These are phyloP conservation scores for Discostella stelligeroides DNA, from an alignment of 108 stramenopile species.

Conservation along the genomic window DNA sequence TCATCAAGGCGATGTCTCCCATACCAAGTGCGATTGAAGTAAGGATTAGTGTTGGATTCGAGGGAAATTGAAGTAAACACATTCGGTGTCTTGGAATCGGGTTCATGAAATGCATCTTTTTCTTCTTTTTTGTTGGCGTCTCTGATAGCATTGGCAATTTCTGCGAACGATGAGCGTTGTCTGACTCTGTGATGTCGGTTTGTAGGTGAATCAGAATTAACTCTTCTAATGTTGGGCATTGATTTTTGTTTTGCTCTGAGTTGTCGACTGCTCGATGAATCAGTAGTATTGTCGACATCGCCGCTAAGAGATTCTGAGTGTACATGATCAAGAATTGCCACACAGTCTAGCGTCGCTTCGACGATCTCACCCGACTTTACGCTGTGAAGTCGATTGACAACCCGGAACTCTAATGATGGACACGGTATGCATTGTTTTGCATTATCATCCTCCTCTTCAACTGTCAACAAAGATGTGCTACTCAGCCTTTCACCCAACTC, in stretches of 20 bases:
- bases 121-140: background rate
- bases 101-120: constrained; percentile 1
- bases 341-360: constrained; percentile 72
- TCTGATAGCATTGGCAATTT: too few relatives aligned
- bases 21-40: constrained; percentile 77
- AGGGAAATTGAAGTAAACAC: constrained; percentile 69
- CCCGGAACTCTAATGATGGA: constrained; percentile 76
- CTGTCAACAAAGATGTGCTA: constrained; percentile 5
- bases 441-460: background rate
- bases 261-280: too few relatives aligned
- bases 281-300: too few relatives aligned
- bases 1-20: constrained; percentile 77
- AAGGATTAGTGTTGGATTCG: constrained; percentile 77
- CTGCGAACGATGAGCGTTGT: too few relatives aligned
- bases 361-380: constrained; percentile 75
- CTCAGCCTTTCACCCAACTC: constrained; percentile 26
- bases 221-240: too few relatives aligned
- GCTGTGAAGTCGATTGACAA: constrained; percentile 74
- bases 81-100: constrained; percentile 44
- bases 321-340: constrained; percentile 72
- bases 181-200: too few relatives aligned
- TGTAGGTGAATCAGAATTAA: too few relatives aligned
- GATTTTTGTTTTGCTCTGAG: too few relatives aligned
- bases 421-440: constrained; percentile 51
- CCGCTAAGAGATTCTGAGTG: too few relatives aligned